These are phyloP conservation scores for Marasmius fiardii DNA, from an alignment of 1,284 basidiomycete genomes.

Conservation along the genomic window DNA sequence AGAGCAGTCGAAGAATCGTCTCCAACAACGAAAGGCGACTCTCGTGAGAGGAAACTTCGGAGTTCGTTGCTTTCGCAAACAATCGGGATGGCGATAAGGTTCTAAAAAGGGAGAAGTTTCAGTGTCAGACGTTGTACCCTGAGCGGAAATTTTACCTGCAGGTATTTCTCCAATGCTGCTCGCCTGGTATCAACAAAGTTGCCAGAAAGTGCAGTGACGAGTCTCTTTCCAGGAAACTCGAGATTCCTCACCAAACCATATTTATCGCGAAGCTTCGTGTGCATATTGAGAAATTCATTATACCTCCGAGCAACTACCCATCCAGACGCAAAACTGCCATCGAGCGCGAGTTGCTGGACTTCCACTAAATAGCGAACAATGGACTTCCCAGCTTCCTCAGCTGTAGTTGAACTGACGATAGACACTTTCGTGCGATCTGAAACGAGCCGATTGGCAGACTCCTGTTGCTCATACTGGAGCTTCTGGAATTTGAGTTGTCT, in stretches of 20 bases:
- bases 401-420: conserved; percentile 74
- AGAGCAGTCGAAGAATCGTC: conserved; percentile 34
- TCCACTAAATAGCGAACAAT: conserved; percentile 94
- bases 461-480: conserved; percentile 88
- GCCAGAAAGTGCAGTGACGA: conserved; percentile 79
- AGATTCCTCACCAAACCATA: conserved; percentile 64
- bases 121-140: not conserved
- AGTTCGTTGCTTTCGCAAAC: conserved; percentile 86
- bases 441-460: conserved; percentile 78
- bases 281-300: conserved; percentile 91
- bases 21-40: conserved; percentile 71
- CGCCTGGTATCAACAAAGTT: conserved; percentile 83
- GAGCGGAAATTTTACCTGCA: conserved; percentile 59
- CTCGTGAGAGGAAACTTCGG: conserved; percentile 83
- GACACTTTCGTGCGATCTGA: conserved; percentile 76
- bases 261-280: conserved; percentile 78
- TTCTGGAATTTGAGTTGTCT: conserved; percentile 87
- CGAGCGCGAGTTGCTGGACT: conserved; percentile 78
- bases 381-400: conserved; percentile 82
- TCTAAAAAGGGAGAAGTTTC: conserved; percentile 40
- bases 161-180: conserved; percentile 80
- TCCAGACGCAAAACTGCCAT: conserved; percentile 74
- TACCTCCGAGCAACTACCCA: conserved; percentile 94
- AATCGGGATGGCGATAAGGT: conserved; percentile 65
- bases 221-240: conserved; percentile 89